Base-by-base conservation (phyloP, 2,329 filamentous ascomycete genomes). In the Neopestalotiopsis sp. region DNA sequence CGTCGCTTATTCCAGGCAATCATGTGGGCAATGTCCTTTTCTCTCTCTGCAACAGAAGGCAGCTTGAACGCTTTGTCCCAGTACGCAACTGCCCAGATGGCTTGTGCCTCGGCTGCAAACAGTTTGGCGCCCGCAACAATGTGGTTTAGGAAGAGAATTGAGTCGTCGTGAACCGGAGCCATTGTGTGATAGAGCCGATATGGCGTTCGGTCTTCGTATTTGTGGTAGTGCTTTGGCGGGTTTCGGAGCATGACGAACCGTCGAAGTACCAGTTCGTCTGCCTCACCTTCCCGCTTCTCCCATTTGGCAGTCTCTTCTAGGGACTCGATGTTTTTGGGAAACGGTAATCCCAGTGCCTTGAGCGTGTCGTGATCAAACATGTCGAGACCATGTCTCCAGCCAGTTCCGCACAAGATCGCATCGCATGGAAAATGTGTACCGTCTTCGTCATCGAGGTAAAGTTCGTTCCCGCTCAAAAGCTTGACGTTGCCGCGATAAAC, bases 1-100 rank as follows among this genome's bases (percentile, higher is more conserved):
- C 76, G 71, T 24, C 73, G 69, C 65, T 73, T 72, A 58, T 73
- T 75, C 72, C 73, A 77, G 4, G 75, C 71, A 56, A 71, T 71
- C 60, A 72, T 74, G 24, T 69, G 67, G 4, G 75, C 73, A 28
- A 75, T 69, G 30, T 74, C 71, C 5, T 70, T 68, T 65, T 74
- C 72, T 59, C 70, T 71, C 58, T 73, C 71, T 28, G 69, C 71
- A 14, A 68, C 61, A 24, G 67, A 70, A 6, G 74, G 74, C 45
- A 75, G 62, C 38, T 49, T 14, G 12, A 76, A 70, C 38, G 72
- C 71, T 49, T 72, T 72, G 58, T 75, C 74, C 66, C 74, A 71
- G 65, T 73, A 76, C 30, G 73, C 74, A 58, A 72, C 72, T 30
- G 73, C 73, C 72, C 75, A 76, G 52, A 76, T 74, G 10, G 75